phyloP scores from a whole-genome alignment of 352 stramenopile species.

The Pseudoperonospora humuli region DNA sequence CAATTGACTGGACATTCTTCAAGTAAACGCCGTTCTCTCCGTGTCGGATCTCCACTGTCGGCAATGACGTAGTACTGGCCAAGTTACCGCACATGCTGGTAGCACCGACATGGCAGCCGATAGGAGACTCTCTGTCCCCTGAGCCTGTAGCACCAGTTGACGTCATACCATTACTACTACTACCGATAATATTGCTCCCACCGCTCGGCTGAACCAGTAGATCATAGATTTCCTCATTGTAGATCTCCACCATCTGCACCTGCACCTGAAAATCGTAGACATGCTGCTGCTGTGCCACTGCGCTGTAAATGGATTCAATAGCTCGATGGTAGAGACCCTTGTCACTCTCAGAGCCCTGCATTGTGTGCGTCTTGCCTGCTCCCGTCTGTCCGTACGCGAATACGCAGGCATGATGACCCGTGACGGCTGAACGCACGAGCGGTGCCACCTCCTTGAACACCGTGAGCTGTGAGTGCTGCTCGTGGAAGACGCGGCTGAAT shows the following conservation, averaged over 20 bases:
- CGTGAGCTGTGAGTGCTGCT: constrained; percentile 71
- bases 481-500: constrained; percentile 79
- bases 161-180: not conserved
- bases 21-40: constrained; percentile 61
- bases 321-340: constrained; percentile 42
- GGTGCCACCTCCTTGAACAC: constrained; percentile 91
- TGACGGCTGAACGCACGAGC: constrained; percentile 81
- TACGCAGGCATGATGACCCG: constrained; percentile 91
- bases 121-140: constrained; percentile 20
- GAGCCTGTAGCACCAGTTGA: not conserved
- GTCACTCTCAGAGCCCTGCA: constrained; percentile 31
- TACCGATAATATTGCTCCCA: not conserved
- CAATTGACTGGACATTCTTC: constrained; percentile 49
- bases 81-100: constrained; percentile 28
- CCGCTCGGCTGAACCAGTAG: constrained; percentile 25
- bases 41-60: constrained; percentile 65
- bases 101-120: constrained; percentile 42
- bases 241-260: constrained; percentile 75
- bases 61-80: not conserved
- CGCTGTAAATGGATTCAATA: constrained; percentile 35
- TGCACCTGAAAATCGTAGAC: constrained; percentile 41
- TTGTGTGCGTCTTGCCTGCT: constrained; percentile 30
- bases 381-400: constrained; percentile 93
- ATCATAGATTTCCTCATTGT: constrained; percentile 85
- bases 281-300: constrained; percentile 30